Evolutionary conservation across 192 early-diverging fungal genomes (phyloP), one percentile per base, ranked within the genome.

Genomic region (Physocladia obscura): DNA sequence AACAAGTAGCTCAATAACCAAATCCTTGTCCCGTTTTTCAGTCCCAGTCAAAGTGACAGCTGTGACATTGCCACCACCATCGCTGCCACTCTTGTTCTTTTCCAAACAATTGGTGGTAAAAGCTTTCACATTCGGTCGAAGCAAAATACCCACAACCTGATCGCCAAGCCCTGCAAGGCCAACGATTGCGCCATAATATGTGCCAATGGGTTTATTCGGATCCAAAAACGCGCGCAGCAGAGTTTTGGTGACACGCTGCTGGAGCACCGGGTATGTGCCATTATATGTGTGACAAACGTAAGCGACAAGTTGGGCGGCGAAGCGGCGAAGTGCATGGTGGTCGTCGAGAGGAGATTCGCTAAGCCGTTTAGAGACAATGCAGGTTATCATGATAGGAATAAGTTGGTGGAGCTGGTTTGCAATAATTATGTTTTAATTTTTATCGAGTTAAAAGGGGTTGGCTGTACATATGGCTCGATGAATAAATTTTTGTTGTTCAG

Each of bases 371-470:
- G 89, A 89, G 5, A 98, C 93, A 29, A 97, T 78, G 67, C 94
- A 98, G 15, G 98, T 94, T 48, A 99, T 77, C 35, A 98, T 87
- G 3, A 90, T 85, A 13, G 96, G 96, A 47, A 98, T 91, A 6
- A 99, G 80, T 85, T 97, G 94, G 76, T 99, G 96, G 38, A 99
- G 78, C 93, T 94, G 56, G 24, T 15, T 1, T 56, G 26, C 26
- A 77, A 73, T 26, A 60, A 3, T n/a, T n/a, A n/a, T n/a, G n/a
- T 29, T 27, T 39, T 24, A 58, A 71, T 27, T 3, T 11, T 49
- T 34, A 8, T 1, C 32, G 49, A 59, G 26, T 44, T 24, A 38
- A 3, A 24, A 57, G 47, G 26, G 37, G 36, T 8, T 19, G 3
- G 26, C 29, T 24, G 3, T 88, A 94, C 93, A 62, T 98, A 94